Percentiles rank a stretch among this genome's conserved stretches.
Evolutionary conservation across 805 yeast species (phyloP).

Genomic region (Brettanomyces sp.): DNA sequence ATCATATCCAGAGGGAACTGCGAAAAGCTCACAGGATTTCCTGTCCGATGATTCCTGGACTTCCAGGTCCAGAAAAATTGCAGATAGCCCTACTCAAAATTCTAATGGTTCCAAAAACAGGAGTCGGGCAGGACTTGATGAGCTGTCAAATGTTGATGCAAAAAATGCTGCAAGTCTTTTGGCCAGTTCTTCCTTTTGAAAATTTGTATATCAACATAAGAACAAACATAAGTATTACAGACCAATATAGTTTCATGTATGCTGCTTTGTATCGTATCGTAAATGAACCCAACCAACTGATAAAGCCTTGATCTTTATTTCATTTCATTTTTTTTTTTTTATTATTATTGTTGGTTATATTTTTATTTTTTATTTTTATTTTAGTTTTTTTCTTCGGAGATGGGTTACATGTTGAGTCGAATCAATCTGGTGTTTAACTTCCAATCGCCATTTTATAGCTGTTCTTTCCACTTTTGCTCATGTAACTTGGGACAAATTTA

Average conservation of each 20-base stretch:
- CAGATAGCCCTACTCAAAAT: too few relatives aligned
- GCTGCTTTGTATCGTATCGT: too few relatives aligned
- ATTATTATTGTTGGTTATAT: neutral
- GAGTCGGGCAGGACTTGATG: slow-evolving; percentile 2
- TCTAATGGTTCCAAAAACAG: too few relatives aligned
- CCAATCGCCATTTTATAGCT: too few relatives aligned
- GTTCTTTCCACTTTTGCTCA: neutral
- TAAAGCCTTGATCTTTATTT: too few relatives aligned
- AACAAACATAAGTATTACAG: too few relatives aligned
- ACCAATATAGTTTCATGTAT: too few relatives aligned
- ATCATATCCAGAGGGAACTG: slow-evolving; percentile 30
- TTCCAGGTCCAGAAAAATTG: slow-evolving; percentile 11
- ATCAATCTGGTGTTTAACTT: neutral
- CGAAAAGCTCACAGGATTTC: neutral
- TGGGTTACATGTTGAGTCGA: neutral
- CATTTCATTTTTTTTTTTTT: too few relatives aligned
- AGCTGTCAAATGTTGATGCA: slow-evolving; percentile 49
- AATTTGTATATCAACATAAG: too few relatives aligned
- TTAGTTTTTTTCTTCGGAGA: neutral
- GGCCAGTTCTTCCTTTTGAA: slow-evolving; percentile 66
- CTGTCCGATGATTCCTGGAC: slow-evolving; percentile 24
- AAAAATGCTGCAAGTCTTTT: slow-evolving; percentile 73
- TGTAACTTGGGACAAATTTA: too few relatives aligned
- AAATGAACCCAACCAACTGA: too few relatives aligned
- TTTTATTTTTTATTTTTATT: neutral